These are phyloP conservation scores for grape (Vitis vinifera) DNA, from an alignment of 164 flowering plant genomes.

Conservation along the genomic window ASM3070453v1 NC_081822.1:2431001-2431500, in stretches of 20 bases:
- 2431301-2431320: slow-evolving; percentile 63
- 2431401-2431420: slow-evolving; percentile 54
- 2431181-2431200: neutral
- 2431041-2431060: slow-evolving; percentile 98
- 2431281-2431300: slow-evolving; percentile 85
- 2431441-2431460: slow-evolving; percentile 74
- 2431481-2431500: slow-evolving; percentile 77
- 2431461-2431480: slow-evolving; percentile 49
- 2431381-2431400: slow-evolving; percentile 49
- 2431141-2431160: neutral
- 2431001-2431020: slow-evolving; percentile 85
- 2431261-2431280: slow-evolving; percentile 90
- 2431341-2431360: slow-evolving; percentile 97
- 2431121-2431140: slow-evolving; percentile 62
- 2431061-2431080: slow-evolving; percentile 56
- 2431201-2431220: neutral
- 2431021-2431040: slow-evolving; percentile 91
- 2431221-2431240: neutral
- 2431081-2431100: slow-evolving; percentile 85
- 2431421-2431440: slow-evolving; percentile 86
- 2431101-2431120: slow-evolving; percentile 73
- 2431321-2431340: slow-evolving; percentile 69
- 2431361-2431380: slow-evolving; percentile 71
- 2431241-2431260: slow-evolving; percentile 23
- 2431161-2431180: neutral